Evolutionary conservation across 441 rosid species (phyloP).

Genomic region (Bocquillonia castaneifolia): DNA sequence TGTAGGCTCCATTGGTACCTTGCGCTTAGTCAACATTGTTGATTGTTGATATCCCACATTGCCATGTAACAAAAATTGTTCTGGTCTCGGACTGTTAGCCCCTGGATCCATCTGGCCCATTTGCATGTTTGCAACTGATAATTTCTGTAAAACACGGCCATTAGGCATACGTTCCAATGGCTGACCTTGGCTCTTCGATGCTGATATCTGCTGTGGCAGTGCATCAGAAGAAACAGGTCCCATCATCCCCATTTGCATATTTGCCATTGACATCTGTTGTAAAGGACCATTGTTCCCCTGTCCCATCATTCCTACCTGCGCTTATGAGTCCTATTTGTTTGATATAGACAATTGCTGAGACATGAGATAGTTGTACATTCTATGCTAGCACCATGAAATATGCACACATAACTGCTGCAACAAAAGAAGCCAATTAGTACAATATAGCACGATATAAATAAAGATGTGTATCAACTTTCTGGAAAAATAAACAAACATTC

Average conservation of each 20-base stretch:
- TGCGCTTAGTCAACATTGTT: slow-evolving; percentile 45
- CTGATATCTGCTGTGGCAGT: slow-evolving; percentile 29
- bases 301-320: slow-evolving; percentile 34
- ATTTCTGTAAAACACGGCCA: slow-evolving; percentile 24
- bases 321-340: slow-evolving; percentile 30
- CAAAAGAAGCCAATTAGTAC: slow-evolving; percentile 4
- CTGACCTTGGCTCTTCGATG: slow-evolving; percentile 23
- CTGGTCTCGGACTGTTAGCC: slow-evolving; percentile 26
- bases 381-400: slow-evolving; percentile 24
- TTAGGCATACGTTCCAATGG: slow-evolving; percentile 20
- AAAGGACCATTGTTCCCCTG: slow-evolving; percentile 19
- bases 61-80: slow-evolving; percentile 32
- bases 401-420: slow-evolving; percentile 26
- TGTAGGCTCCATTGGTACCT: slow-evolving; percentile 44
- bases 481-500: background rate
- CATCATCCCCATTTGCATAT: slow-evolving; percentile 35
- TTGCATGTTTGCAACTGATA: slow-evolving; percentile 30
- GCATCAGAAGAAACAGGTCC: slow-evolving; percentile 22
- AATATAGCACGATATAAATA: background rate
- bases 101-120: slow-evolving; percentile 31
- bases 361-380: slow-evolving; percentile 53
- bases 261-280: slow-evolving; percentile 30
- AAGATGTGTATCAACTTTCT: background rate
- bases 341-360: slow-evolving; percentile 40
- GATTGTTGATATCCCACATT: slow-evolving; percentile 40